A percentile compares a stretch with the other conserved stretches of the same genome.
These are phyloP conservation scores for Linum usitatissimum DNA, from an alignment of 345 rosid species.

Conservation along the genomic window DNA sequence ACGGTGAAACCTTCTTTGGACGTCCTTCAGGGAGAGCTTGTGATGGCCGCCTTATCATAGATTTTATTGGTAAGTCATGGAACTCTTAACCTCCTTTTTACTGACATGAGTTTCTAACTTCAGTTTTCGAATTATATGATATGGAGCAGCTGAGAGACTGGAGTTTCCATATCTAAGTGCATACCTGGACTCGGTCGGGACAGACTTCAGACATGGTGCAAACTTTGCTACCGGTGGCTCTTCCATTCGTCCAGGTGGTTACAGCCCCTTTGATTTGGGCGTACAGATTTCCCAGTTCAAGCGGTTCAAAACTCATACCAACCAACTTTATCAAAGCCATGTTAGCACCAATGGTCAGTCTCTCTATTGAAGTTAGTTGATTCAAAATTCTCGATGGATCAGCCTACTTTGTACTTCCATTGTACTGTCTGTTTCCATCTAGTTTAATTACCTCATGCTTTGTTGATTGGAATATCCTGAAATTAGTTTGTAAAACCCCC, in stretches of 20 bases:
- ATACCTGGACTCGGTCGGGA: constrained; percentile 53
- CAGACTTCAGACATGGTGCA: constrained; percentile 56
- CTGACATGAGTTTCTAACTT: background rate
- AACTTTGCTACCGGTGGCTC: constrained; percentile 75
- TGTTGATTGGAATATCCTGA: no score
- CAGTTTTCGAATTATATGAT: background rate
- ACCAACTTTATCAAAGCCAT: constrained; percentile 22
- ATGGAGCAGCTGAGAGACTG: constrained; percentile 45
- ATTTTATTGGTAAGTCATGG: constrained; percentile 35
- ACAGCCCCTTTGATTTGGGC: constrained; percentile 49
- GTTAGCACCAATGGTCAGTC: no score
- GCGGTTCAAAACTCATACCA: constrained; percentile 44
- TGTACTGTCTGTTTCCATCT: no score
- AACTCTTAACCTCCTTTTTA: background rate
- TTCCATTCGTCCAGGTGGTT: constrained; percentile 49
- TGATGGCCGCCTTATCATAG: constrained; percentile 62
- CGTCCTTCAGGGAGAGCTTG: constrained; percentile 54
- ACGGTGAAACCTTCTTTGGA: constrained; percentile 67
- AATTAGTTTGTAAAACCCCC: no score
- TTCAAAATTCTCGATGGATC: no score
- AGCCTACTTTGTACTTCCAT: no score
- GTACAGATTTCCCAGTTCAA: constrained; percentile 49
- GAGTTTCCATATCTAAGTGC: constrained; percentile 49
- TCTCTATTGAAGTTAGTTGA: no score
- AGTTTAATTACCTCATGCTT: no score